These are phyloP conservation scores for Blastobotrys illinoisensis DNA, from an alignment of 1,139 yeast genomes.

Conservation along the genomic window DNA sequence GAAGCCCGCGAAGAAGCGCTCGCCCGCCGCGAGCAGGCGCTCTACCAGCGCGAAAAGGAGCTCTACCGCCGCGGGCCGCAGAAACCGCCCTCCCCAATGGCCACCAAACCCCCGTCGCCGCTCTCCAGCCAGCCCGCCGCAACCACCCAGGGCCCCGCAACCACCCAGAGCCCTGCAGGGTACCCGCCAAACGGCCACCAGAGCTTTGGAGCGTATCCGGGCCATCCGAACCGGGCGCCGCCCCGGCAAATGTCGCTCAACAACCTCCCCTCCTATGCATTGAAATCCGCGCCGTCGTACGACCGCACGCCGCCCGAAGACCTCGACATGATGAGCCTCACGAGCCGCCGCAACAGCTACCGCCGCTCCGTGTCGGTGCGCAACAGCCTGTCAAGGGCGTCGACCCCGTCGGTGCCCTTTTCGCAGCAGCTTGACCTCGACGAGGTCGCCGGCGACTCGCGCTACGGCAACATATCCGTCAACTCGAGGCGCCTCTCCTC, in stretches of 20 bases:
- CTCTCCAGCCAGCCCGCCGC: constrained; percentile 5
- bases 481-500: constrained; percentile 16
- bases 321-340: constrained; percentile 4
- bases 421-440: constrained; percentile 30
- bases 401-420: constrained; percentile 13
- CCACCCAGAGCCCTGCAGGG: too few relatives aligned
- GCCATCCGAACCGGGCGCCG: background rate
- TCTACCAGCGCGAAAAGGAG: constrained; percentile 22
- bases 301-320: background rate
- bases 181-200: too few relatives aligned
- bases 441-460: constrained; percentile 19
- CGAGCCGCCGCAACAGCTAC: background rate
- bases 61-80: constrained; percentile 9
- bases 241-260: background rate
- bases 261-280: background rate
- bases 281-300: background rate
- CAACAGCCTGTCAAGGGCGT: background rate
- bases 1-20: constrained; percentile 20
- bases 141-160: too few relatives aligned
- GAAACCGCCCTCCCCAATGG: background rate
- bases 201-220: too few relatives aligned
- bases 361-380: constrained; percentile 1
- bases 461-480: constrained; percentile 22
- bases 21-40: constrained; percentile 18
- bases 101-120: constrained; percentile 8